Base-by-base conservation (phyloP, 2,329 filamentous ascomycete genomes). In the Colletotrichum gigasporum region DNA sequence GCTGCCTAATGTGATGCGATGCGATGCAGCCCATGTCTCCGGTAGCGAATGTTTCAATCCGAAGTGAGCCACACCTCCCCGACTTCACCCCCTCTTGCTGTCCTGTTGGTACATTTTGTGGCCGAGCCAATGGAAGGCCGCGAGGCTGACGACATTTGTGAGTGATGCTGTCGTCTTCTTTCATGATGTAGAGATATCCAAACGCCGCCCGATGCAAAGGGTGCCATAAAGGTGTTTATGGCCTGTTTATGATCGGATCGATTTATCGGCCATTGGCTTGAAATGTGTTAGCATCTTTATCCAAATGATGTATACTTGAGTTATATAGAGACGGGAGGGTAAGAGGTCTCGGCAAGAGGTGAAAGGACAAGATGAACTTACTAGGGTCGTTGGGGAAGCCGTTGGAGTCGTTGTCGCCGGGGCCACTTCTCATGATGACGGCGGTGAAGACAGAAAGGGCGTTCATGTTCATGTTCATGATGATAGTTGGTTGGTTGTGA, bases 91-190 rank as follows among this genome's bases (percentile, higher is more conserved):
- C 11, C 11, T 1, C 14, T 32, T 34, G 30, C 37, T 12, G 5
- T 9, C 5, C 22, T 39, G 22, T n/a, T 18, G 10, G 30, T 41
- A 39, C 37, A 32, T 20, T 20, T 39, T 32, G 39, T 55, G 32
- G 14, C 22, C 28, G 16, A 54, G 50, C 57, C 62, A 65, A 65
- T 65, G 4, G 14, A 11, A 3, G 26, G 56, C 11, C 62, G 62
- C 2, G 62, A 51, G 42, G 42, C 56, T 18, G n/a, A 62, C 62
- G 62, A 65, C 56, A 41, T 35, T 10, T 26, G 35, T 20, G 24
- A 7, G 14, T 7, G 3, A 2, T 10, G 37, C 8, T 45, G 16
- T 1, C 39, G 41, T 18, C 7, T 22, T 54, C 9, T 30, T 54
- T 28, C 11, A 12, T 59, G 54, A 7, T 20, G 9, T 65, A 11